Evolutionary conservation across 495 filamentous ascomycete genomes (phyloP).

Genomic region (Hapsidospora chrysogenum): DNA sequence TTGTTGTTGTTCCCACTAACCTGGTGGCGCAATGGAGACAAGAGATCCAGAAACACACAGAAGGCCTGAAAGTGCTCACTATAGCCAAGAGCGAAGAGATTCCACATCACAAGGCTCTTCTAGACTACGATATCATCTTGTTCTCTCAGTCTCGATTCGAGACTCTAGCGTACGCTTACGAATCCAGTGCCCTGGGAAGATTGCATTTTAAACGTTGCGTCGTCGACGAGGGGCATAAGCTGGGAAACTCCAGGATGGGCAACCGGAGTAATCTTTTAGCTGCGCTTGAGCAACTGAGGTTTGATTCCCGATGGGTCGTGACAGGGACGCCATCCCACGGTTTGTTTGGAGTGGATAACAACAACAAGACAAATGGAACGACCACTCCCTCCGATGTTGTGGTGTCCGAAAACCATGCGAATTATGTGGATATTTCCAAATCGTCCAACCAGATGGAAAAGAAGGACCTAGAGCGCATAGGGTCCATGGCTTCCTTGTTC

Average conservation of each 20-base stretch:
- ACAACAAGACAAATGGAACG: not conserved
- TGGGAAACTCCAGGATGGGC: slow-evolving; percentile 39
- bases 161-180: no score
- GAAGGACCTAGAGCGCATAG: slow-evolving; percentile 60
- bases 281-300: slow-evolving; percentile 47
- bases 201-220: slow-evolving; percentile 78
- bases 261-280: slow-evolving; percentile 46
- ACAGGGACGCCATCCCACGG: slow-evolving; percentile 80
- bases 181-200: no score
- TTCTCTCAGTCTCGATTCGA: slow-evolving; percentile 64
- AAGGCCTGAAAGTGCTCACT: slow-evolving; percentile 44
- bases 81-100: slow-evolving; percentile 32
- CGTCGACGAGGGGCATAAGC: slow-evolving; percentile 80
- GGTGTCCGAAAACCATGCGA: no score
- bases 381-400: no score
- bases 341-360: slow-evolving; percentile 45
- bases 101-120: slow-evolving; percentile 40
- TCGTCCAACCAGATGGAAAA: slow-evolving; percentile 33
- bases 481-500: slow-evolving; percentile 51
- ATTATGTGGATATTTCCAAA: not conserved
- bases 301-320: slow-evolving; percentile 73
- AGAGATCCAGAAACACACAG: slow-evolving; percentile 55
- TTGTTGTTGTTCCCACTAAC: slow-evolving; percentile 54
- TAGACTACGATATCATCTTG: slow-evolving; percentile 61
- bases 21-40: slow-evolving; percentile 52